Conservation (phyloP, 2,329 filamentous ascomycete genomes). For the Fusarium paranaense region DNA sequence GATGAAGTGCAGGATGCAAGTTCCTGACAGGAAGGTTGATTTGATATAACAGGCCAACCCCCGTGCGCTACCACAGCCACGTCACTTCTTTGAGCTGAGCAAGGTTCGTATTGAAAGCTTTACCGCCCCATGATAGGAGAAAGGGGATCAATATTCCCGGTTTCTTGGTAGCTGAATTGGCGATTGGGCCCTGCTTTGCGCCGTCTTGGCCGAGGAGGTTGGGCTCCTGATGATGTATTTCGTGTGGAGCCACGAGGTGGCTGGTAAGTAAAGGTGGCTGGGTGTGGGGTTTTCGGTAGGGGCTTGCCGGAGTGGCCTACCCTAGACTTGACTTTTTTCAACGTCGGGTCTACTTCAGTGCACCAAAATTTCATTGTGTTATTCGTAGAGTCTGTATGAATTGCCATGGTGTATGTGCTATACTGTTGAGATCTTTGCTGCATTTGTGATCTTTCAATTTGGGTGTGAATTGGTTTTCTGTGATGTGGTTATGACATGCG, state of each 20-base stretch:
- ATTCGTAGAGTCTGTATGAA: neutral
- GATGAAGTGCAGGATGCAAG: slow-evolving; percentile 13
- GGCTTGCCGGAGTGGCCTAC: neutral
- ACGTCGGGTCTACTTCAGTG: neutral
- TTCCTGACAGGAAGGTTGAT: neutral
- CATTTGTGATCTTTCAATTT: too few species aligned
- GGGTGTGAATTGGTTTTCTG: neutral
- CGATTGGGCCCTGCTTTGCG: slow-evolving; percentile 1
- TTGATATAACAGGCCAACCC: slow-evolving; percentile 7
- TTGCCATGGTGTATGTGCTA: neutral
- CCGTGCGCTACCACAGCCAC: slow-evolving; percentile 10
- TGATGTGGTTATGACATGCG: neutral
- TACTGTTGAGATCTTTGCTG: too few species aligned
- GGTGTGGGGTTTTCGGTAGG: neutral
- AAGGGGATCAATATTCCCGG: neutral
- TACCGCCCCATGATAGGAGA: neutral
- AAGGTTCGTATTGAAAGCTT: neutral
- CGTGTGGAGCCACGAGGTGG: neutral
- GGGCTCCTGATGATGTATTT: neutral
- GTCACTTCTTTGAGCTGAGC: slow-evolving; percentile 9
- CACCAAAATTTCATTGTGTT: neutral
- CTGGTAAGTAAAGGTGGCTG: neutral
- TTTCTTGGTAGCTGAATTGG: neutral
- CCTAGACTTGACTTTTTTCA: neutral
- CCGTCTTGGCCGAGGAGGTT: slow-evolving; percentile 8